Conservation (phyloP, 805 yeast genomes). For the Schizosaccharomyces lindneri region DNA sequence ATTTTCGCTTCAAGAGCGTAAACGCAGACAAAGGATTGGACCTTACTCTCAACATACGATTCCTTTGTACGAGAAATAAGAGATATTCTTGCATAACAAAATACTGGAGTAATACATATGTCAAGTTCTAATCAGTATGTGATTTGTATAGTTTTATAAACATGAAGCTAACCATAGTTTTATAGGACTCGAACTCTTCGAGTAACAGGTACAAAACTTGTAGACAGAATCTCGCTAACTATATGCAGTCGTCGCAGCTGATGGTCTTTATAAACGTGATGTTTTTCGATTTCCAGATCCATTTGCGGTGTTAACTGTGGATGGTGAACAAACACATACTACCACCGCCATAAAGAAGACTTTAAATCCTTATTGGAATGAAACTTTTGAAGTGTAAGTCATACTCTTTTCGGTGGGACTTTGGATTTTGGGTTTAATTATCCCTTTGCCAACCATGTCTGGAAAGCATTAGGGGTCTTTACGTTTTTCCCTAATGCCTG, state of each 20-base stretch:
- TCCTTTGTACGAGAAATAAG: no score
- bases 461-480: not conserved
- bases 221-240: not conserved
- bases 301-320: slow-evolving; percentile 91
- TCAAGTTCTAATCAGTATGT: not conserved
- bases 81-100: no score
- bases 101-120: not conserved
- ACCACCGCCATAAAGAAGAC: slow-evolving; percentile 87
- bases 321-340: slow-evolving; percentile 85
- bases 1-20: no score
- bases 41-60: no score
- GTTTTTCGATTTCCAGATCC: slow-evolving; percentile 93
- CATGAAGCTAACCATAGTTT: not conserved
- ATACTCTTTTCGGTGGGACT: not conserved
- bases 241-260: slow-evolving; percentile 57
- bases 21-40: no score
- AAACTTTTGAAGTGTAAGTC: slow-evolving; percentile 46
- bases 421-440: no score
- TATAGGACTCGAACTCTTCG: not conserved
- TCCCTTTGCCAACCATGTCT: not conserved
- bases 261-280: slow-evolving; percentile 82
- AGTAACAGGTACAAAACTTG: not conserved
- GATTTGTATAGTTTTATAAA: not conserved
- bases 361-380: slow-evolving; percentile 94
- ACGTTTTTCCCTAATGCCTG: not conserved